Evolutionary conservation across 768 basidiomycete genomes (phyloP).

Genomic region (Boletus patriciae): DNA sequence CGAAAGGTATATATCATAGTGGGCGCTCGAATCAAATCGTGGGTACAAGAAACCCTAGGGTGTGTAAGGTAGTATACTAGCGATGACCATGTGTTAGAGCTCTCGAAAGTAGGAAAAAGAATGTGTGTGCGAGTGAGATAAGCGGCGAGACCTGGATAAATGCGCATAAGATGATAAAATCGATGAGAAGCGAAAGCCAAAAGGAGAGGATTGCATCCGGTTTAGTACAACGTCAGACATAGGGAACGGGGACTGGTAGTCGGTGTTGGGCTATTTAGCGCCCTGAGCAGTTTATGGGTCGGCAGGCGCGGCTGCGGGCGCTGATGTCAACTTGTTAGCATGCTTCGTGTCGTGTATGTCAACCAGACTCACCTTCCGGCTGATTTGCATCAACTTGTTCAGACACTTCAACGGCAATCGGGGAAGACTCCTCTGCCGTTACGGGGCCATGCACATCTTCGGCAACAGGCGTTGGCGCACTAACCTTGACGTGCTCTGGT

Average conservation of each 20-base stretch:
- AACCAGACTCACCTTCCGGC: background rate
- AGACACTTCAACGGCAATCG: background rate
- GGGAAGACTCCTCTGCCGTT: background rate
- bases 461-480: background rate
- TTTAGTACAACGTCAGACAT: background rate
- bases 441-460: background rate
- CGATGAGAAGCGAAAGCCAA: background rate
- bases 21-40: slow-evolving; percentile 5
- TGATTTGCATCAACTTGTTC: background rate
- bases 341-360: background rate
- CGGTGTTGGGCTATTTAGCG: background rate
- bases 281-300: background rate
- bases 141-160: slow-evolving; percentile 6
- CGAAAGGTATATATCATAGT: slow-evolving; percentile 8
- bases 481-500: background rate
- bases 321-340: background rate
- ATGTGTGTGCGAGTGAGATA: slow-evolving; percentile 1
- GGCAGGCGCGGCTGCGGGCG: background rate
- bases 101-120: slow-evolving; percentile 12
- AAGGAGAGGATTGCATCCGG: background rate
- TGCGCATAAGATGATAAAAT: background rate
- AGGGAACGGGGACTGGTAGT: background rate
- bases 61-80: slow-evolving; percentile 17
- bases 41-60: slow-evolving; percentile 1
- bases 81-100: slow-evolving; percentile 12